phyloP scores from a whole-genome alignment of 2,329 filamentous ascomycete species.

The Rutstroemia sp. region DNA sequence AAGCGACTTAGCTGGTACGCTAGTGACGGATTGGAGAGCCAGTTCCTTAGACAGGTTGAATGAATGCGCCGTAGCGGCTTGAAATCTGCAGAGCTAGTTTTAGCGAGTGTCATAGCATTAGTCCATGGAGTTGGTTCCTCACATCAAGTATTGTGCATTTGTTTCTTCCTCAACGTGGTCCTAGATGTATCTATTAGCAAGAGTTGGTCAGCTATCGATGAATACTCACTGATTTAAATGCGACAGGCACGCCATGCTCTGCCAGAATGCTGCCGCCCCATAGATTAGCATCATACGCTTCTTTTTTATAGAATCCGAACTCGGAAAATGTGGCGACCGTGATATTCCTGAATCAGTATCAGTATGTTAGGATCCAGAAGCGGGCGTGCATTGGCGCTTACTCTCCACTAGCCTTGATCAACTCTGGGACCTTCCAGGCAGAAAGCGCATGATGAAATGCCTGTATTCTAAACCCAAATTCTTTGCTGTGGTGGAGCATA shows the following conservation, averaged over 20 bases:
- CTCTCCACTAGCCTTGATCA: conserved; percentile 34
- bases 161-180: conserved; percentile 32
- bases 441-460: conserved; percentile 36
- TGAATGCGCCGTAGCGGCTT: conserved; percentile 35
- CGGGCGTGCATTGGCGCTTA: conserved; percentile 19
- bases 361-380: not conserved
- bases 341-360: conserved; percentile 29
- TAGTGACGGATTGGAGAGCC: conserved; percentile 38
- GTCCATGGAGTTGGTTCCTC: not conserved
- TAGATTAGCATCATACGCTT: conserved; percentile 35
- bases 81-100: conserved; percentile 22
- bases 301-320: conserved; percentile 36
- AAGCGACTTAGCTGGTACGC: conserved; percentile 37
- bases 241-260: conserved; percentile 35
- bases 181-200: conserved; percentile 2
- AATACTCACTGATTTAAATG: conserved; percentile 35
- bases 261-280: conserved; percentile 35
- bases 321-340: conserved; percentile 38
- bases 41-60: conserved; percentile 36
- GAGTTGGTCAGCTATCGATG: not conserved
- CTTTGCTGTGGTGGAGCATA: conserved; percentile 35
- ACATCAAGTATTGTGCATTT: conserved; percentile 37
- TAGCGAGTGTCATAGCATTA: not conserved
- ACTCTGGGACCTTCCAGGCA: conserved; percentile 35
- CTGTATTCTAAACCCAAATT: conserved; percentile 36